Percentiles rank a stretch among this genome's conserved stretches.
Evolutionary conservation across 2,329 filamentous ascomycete species (phyloP).

Genomic region (Aspergillus pseudoviridinutans): DNA sequence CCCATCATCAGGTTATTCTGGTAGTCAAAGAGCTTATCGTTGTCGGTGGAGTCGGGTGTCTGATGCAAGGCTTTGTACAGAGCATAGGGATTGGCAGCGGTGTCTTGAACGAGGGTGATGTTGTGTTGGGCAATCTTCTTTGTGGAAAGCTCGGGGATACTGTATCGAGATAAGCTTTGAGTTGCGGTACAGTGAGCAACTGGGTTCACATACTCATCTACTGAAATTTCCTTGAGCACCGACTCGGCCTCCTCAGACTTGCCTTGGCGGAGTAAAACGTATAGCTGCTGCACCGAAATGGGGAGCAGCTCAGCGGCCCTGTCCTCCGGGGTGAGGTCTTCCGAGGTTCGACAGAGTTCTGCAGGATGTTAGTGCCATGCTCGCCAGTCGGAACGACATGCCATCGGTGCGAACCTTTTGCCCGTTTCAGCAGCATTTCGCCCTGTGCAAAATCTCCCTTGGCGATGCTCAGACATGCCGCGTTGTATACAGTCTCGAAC

Average conservation of each 20-base stretch:
- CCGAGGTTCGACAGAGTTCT: slow-evolving; percentile 57
- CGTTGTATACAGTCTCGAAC: slow-evolving; percentile 64
- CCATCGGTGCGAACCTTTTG: slow-evolving; percentile 44
- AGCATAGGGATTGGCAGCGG: slow-evolving; percentile 53
- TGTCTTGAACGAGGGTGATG: slow-evolving; percentile 46
- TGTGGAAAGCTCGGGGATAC: slow-evolving; percentile 56
- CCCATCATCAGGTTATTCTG: slow-evolving; percentile 53
- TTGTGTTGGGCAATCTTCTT: slow-evolving; percentile 60
- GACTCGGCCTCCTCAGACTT: slow-evolving; percentile 54
- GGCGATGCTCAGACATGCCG: slow-evolving; percentile 60
- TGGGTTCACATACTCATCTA: slow-evolving; percentile 43
- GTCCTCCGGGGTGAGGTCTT: slow-evolving; percentile 58
- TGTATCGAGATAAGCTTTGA: slow-evolving; percentile 24
- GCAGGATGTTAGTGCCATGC: slow-evolving; percentile 4
- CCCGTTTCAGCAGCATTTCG: slow-evolving; percentile 56
- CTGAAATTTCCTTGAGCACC: slow-evolving; percentile 48
- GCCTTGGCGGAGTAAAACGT: slow-evolving; percentile 53
- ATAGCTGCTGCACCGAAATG: slow-evolving; percentile 59
- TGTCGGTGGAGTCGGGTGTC: slow-evolving; percentile 42
- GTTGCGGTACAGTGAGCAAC: neutral
- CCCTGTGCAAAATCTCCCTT: slow-evolving; percentile 56
- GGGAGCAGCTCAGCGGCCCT: slow-evolving; percentile 57
- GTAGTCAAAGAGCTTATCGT: slow-evolving; percentile 57
- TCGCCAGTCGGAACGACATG: neutral
- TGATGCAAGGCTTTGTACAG: slow-evolving; percentile 55